Base-by-base conservation (phyloP, 225 moss, liverwort and hornwort species). In the Asterella californica region DNA sequence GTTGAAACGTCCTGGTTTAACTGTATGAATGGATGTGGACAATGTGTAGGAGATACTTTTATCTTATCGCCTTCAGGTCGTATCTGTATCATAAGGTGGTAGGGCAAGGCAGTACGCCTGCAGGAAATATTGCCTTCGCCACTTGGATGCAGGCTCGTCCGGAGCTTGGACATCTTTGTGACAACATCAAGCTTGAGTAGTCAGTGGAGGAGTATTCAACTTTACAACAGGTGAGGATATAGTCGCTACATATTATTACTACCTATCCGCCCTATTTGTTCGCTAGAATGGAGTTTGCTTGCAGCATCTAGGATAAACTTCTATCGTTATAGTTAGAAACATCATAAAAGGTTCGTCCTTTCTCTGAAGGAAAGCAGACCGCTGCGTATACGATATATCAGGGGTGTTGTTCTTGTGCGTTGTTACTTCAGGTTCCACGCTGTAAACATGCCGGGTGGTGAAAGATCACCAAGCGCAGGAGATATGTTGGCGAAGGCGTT, bases 111-210 rank as follows among this genome's bases (percentile, higher is more conserved):
- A 92, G 84, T 78, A 87, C 90, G 38, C 83, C 76, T 62, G 90
- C 92, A 74, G 92, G 90, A 63, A 94, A 86, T 65, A 80, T 82
- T 29, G 89, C 91, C 70, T 99, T 99, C 81, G 85, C 86, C 79
- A 74, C 86, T 77, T 99, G 99, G 99, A 99, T 99, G 93, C 84
- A 91, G 83, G 99, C 88, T 86, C 95, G 93, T 50, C 99, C 99
- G 79, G 99, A 99, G 91, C 93, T 99, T 81, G 99, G 92, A 79
- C 99, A 99, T 80, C 95, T 99, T 71, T 99, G 95, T 83, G 99
- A 93, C 50, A 99, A 95, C 78, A 88, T 99, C 79, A 99, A 99
- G 89, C 91, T 99, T 61, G 92, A 93, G 72, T 99, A 76, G 78
- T 9, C 14, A 6, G 74, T 45, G 53, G 37, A 61, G 63, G 63